Conservation (phyloP, 2,329 filamentous ascomycete species). For the Trichoderma sp. region DNA sequence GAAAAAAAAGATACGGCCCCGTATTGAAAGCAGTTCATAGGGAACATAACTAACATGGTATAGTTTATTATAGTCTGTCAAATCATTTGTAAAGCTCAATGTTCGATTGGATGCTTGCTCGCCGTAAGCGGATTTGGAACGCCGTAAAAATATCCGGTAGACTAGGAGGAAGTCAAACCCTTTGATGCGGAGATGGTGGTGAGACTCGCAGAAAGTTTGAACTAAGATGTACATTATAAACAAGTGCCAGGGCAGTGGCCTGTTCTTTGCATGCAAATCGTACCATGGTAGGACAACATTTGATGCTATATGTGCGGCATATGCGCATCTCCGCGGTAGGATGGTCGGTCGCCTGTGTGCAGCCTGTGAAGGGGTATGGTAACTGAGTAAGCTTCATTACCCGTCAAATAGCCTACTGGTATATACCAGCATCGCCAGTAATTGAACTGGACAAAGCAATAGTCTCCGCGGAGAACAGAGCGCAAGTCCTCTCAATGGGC, state of each 20-base stretch:
- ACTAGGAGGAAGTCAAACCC: not conserved
- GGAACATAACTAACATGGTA: not conserved
- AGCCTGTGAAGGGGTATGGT: not conserved
- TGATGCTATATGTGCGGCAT: not conserved
- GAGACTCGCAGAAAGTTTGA: not conserved
- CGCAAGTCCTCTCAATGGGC: not conserved
- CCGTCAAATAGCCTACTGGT: not conserved
- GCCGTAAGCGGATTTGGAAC: not conserved
- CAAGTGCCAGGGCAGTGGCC: not conserved
- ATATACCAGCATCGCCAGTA: not conserved
- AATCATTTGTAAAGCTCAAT: not conserved
- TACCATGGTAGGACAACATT: not conserved
- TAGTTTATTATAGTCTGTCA: not conserved
- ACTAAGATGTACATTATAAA: not conserved
- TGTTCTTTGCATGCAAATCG: not conserved
- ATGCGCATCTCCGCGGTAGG: not conserved
- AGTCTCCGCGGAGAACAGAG: not conserved
- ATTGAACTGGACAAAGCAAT: not conserved
- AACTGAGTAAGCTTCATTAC: not conserved
- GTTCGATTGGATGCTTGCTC: not conserved
- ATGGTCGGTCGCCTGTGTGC: not conserved
- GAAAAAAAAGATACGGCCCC: no score
- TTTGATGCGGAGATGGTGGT: not conserved
- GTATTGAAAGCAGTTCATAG: no score
- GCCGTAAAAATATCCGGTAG: not conserved